Conservation (phyloP, 768 basidiomycete genomes). For the Leccinum obscurum region DNA sequence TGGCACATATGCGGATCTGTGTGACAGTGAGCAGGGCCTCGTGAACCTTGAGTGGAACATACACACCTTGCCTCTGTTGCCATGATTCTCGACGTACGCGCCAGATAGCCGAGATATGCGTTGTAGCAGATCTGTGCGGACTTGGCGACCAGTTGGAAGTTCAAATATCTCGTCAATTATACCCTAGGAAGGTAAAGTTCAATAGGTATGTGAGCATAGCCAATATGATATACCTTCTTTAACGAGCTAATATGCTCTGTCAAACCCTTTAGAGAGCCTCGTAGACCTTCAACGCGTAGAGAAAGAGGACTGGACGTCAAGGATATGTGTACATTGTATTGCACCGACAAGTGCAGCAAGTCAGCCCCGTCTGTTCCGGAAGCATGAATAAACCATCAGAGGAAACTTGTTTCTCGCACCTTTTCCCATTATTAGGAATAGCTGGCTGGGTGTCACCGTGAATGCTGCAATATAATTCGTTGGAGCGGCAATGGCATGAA, state of each 20-base stretch:
- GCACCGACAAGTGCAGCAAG: conserved; percentile 56
- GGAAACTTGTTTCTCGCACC: conserved; percentile 38
- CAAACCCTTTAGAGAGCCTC: conserved; percentile 50
- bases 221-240: conserved; percentile 42
- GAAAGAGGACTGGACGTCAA: conserved; percentile 56
- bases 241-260: conserved; percentile 46
- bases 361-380: conserved; percentile 57
- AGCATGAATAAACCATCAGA: conserved; percentile 11
- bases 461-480: conserved; percentile 44
- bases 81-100: conserved; percentile 58
- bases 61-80: conserved; percentile 46
- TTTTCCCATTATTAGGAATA: conserved; percentile 73
- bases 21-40: neutral
- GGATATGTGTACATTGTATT: conserved; percentile 62
- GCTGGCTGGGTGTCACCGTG: conserved; percentile 53
- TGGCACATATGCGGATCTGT: conserved; percentile 60
- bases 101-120: conserved; percentile 68
- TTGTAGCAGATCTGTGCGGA: conserved; percentile 51
- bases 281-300: conserved; percentile 58
- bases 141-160: conserved; percentile 45
- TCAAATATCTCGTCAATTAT: conserved; percentile 36
- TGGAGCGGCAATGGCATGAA: conserved; percentile 2
- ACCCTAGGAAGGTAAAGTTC: conserved; percentile 13
- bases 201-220: neutral
- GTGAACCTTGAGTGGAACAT: neutral